Evolutionary conservation across 345 rosid genomes (phyloP).

Genomic region (Trapa incisa): DNA sequence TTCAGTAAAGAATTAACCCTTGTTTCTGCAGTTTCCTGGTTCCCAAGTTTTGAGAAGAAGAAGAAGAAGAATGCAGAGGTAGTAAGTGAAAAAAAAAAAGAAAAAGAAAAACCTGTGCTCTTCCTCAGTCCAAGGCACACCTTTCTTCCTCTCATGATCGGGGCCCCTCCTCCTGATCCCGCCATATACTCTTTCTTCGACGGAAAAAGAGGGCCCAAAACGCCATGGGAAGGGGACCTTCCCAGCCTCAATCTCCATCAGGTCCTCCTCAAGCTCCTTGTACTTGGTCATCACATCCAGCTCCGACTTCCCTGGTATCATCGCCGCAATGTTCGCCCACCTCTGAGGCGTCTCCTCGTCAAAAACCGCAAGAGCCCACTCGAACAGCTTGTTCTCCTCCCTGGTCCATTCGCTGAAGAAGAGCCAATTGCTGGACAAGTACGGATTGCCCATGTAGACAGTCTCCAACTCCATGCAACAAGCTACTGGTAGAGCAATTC

Average conservation of each 20-base stretch:
- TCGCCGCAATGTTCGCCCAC: slow-evolving; percentile 56
- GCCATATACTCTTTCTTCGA: slow-evolving; percentile 21
- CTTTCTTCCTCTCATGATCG: slow-evolving; percentile 84
- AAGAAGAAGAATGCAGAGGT: too few relatives aligned
- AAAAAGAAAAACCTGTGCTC: slow-evolving; percentile 60
- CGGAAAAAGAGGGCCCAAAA: slow-evolving; percentile 25
- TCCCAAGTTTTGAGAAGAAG: too few relatives aligned
- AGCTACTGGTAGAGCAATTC: background rate
- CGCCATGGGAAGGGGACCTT: slow-evolving; percentile 64
- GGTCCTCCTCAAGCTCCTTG: slow-evolving; percentile 56
- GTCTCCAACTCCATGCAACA: too few relatives aligned
- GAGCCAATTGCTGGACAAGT: slow-evolving; percentile 16
- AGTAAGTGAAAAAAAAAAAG: too few relatives aligned
- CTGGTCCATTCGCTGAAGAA: slow-evolving; percentile 35
- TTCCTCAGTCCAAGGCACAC: slow-evolving; percentile 94
- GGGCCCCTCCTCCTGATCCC: slow-evolving; percentile 38
- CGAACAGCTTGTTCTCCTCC: slow-evolving; percentile 76
- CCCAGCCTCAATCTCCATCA: slow-evolving; percentile 64
- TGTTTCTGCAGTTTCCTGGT: too few relatives aligned
- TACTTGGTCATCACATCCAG: slow-evolving; percentile 58
- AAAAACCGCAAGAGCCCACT: slow-evolving; percentile 60
- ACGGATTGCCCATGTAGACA: background rate
- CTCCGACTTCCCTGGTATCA: slow-evolving; percentile 64
- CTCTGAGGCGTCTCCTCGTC: slow-evolving; percentile 57
- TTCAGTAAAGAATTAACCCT: too few relatives aligned